A percentile compares a stretch with the other conserved stretches of the same genome.
Evolutionary conservation across 768 basidiomycete genomes (phyloP).

Genomic region (Agaricus bisporus): DNA sequence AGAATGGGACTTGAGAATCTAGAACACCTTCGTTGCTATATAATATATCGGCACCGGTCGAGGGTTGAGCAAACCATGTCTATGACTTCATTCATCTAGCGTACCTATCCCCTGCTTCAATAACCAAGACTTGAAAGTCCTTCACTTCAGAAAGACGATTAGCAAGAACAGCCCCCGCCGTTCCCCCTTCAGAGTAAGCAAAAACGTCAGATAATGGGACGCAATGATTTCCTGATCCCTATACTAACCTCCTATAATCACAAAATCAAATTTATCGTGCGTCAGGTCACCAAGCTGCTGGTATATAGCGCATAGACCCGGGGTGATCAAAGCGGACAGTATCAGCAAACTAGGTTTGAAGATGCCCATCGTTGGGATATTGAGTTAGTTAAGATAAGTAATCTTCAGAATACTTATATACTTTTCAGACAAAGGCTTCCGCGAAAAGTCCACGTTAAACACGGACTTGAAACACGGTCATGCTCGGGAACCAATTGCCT

Average conservation of each 20-base stretch:
- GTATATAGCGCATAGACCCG: not conserved
- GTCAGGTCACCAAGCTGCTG: not conserved
- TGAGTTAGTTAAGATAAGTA: too few species aligned
- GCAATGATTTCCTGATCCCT: not conserved
- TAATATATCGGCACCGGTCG: not conserved
- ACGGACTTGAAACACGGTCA: too few species aligned
- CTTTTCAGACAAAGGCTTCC: too few species aligned
- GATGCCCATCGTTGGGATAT: not conserved
- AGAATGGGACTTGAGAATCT: constrained; percentile 19
- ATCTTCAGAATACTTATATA: too few species aligned
- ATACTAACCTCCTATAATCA: constrained; percentile 10
- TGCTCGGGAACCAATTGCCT: too few species aligned
- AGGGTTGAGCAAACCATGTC: not conserved
- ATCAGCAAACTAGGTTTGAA: not conserved
- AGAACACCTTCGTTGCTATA: constrained; percentile 19
- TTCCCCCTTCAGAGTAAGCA: constrained; percentile 1
- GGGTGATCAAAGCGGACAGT: not conserved
- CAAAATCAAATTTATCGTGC: constrained; percentile 8
- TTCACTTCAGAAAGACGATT: constrained; percentile 8
- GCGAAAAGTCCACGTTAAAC: too few species aligned
- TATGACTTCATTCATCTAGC: not conserved
- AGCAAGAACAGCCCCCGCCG: constrained; percentile 9
- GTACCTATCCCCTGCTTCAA: constrained; percentile 13
- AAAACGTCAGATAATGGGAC: not conserved
- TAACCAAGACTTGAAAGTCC: constrained; percentile 6